These are phyloP conservation scores for Otatea glauca DNA, from an alignment of 176 grass and related monocot species.

Conservation along the genomic window DNA sequence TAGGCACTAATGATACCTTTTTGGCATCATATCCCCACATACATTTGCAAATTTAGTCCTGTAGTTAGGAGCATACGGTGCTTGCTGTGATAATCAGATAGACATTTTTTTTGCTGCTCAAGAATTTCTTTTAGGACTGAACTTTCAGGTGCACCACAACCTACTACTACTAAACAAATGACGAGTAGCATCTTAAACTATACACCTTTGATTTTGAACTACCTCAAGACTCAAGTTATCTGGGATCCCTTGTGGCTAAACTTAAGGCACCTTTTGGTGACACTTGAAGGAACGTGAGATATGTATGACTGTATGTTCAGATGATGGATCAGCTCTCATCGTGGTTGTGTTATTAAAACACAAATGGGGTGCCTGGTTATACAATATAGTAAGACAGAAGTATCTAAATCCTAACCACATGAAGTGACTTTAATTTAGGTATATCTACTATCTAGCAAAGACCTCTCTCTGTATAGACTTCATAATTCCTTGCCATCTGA, in stretches of 20 bases:
- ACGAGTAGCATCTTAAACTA: background rate
- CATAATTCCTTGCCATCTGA: background rate
- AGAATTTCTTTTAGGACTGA: constrained; percentile 9
- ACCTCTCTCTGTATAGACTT: background rate
- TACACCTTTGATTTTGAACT: background rate
- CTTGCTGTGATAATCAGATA: constrained; percentile 10
- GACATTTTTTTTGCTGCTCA: constrained; percentile 6
- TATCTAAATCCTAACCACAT: background rate
- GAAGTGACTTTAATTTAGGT: background rate
- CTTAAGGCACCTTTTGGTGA: background rate
- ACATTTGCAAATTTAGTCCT: background rate
- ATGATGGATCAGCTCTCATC: background rate
- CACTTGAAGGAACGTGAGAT: background rate
- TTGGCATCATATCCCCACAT: background rate
- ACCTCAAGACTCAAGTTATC: background rate
- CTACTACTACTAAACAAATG: background rate
- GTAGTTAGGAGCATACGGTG: background rate
- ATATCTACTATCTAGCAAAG: background rate
- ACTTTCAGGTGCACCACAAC: background rate
- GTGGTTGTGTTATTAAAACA: background rate
- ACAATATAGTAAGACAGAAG: background rate
- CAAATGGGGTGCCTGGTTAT: background rate
- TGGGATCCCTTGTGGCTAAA: constrained; percentile 16
- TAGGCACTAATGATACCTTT: background rate
- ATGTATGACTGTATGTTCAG: background rate